phyloP scores from a whole-genome alignment of 768 basidiomycete species.

The Kwoniella europaea region DNA sequence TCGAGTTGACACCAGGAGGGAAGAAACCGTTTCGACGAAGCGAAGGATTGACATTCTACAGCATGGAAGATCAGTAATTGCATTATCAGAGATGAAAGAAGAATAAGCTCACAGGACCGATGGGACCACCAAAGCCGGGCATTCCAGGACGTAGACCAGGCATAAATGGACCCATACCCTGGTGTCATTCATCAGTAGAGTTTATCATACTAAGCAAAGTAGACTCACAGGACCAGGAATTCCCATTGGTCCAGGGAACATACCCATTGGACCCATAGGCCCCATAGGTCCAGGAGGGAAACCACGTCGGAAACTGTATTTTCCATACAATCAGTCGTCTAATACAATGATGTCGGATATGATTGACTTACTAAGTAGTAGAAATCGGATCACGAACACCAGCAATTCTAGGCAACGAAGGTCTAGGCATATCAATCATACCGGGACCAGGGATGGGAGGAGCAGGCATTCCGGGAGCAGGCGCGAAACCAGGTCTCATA shows the following conservation, averaged over 20 bases:
- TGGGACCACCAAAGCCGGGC: conserved; percentile 54
- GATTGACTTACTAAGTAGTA: conserved; percentile 53
- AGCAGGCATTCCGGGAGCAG: conserved; percentile 35
- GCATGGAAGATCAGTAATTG: neutral
- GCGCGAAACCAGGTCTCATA: conserved; percentile 34
- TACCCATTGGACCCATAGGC: conserved; percentile 45
- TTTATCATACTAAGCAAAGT: neutral
- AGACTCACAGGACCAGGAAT: conserved; percentile 50
- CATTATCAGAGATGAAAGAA: neutral
- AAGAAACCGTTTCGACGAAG: conserved; percentile 54
- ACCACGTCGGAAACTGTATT: conserved; percentile 47
- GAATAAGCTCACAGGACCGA: conserved; percentile 48
- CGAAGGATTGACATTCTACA: conserved; percentile 52
- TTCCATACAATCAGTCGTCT: neutral
- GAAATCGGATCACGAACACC: conserved; percentile 57
- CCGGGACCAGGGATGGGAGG: conserved; percentile 39
- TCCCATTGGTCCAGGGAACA: conserved; percentile 55
- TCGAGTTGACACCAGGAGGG: conserved; percentile 52
- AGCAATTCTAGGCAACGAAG: conserved; percentile 53
- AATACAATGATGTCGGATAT: neutral
- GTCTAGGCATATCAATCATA: conserved; percentile 51
- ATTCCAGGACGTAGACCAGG: conserved; percentile 56
- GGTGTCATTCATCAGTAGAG: conserved; percentile 3
- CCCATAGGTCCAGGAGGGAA: conserved; percentile 56
- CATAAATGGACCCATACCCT: conserved; percentile 57